Conservation (phyloP, 2,329 filamentous ascomycete species). For the Aureobasidium namibiae region DNA sequence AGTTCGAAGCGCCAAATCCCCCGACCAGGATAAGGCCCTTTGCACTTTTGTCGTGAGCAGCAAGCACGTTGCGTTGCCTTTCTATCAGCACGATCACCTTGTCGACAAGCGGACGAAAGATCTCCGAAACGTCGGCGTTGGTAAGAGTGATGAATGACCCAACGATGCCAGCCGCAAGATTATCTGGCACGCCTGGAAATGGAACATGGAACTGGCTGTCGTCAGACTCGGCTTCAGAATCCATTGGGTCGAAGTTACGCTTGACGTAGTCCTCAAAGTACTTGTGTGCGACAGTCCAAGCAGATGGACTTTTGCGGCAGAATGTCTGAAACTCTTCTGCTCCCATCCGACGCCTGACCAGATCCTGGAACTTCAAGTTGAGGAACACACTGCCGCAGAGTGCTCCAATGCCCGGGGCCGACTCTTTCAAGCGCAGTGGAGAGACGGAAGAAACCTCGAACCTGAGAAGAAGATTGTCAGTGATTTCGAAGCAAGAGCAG, state of each 20-base stretch:
- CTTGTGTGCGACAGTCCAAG: conserved; percentile 60
- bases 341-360: conserved; percentile 61
- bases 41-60: conserved; percentile 31
- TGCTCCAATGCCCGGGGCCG: conserved; percentile 69
- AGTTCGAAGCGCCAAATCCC: conserved; percentile 66
- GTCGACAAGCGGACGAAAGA: conserved; percentile 58
- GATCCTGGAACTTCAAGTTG: conserved; percentile 73
- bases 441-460: conserved; percentile 53
- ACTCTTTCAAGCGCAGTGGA: conserved; percentile 67
- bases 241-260: conserved; percentile 59
- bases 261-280: conserved; percentile 84
- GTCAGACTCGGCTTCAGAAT: conserved; percentile 54
- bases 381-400: conserved; percentile 59
- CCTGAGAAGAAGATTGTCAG: too few relatives aligned
- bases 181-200: conserved; percentile 67
- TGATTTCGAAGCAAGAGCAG: too few relatives aligned
- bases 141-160: conserved; percentile 69
- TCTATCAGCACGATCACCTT: conserved; percentile 34
- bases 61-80: conserved; percentile 36
- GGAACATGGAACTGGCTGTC: conserved; percentile 65
- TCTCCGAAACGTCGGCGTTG: conserved; percentile 55
- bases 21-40: conserved; percentile 72
- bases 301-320: conserved; percentile 57
- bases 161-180: conserved; percentile 66
- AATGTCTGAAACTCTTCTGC: conserved; percentile 59